Base-by-base conservation (phyloP, 495 filamentous ascomycete species). In the Pseudoneurospora amorphoporcata region DNA sequence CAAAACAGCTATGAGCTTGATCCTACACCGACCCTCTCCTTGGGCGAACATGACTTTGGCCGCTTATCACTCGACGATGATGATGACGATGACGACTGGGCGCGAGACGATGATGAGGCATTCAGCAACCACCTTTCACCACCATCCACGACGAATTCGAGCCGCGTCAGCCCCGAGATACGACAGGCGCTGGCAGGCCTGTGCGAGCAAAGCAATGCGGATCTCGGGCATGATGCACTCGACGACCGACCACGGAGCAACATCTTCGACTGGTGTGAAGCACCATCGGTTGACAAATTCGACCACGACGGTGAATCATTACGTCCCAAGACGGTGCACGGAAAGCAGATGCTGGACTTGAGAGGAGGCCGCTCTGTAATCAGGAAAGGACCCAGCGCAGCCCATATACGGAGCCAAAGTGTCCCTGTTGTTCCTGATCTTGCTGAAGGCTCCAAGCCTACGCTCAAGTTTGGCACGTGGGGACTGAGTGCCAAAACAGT, bases 331-430 rank as follows among this genome's bases (percentile, higher is more conserved):
- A 97, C 94, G 12, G 92, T 96, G 47, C 94, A 98, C 83, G 94
- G 92, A 3, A 98, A 96, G 81, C 93, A 97, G 79, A 87, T 90
- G 76, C 84, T 86, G 69, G 88, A 93, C 73, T 78, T 85, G 69
- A 86, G 93, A 79, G 92, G 91, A 68, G 94, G 92, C 74, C 90
- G 93, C 70, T 82, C 90, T 37, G 83, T 88, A 38, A 92, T 88
- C 74, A 91, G 95, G 61, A 92, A 94, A 75, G 89, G 88, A 17
- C 91, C 93, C 40, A 92, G 86, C 74, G 88, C 90, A 2, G 83
- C 93, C 32, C 95, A 98, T 79, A 85, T 97, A 65, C 90, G 95
- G 68, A 98, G 95, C 77, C 94, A 97, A 77, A 99, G 95, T 80
- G 94, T 99, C n/a, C 95, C 95, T 0, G 88, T 95, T 17, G 89